Evolutionary conservation across 495 filamentous ascomycete species (phyloP).

Genomic region (Neurospora cerealis): DNA sequence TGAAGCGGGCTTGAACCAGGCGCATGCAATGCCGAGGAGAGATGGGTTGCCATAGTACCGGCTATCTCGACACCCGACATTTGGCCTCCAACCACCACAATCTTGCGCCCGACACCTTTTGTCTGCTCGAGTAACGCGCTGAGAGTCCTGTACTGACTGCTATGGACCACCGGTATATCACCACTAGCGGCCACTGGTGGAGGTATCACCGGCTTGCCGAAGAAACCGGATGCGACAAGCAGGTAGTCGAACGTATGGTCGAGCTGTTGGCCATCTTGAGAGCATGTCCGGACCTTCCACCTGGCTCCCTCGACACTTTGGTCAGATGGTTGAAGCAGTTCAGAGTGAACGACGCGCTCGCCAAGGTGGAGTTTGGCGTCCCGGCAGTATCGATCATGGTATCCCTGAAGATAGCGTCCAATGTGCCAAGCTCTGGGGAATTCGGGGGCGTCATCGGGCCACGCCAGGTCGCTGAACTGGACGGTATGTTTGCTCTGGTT

Average conservation of each 20-base stretch:
- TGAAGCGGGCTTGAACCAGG: constrained; percentile 24
- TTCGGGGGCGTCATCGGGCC: constrained; percentile 44
- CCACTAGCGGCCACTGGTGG: constrained; percentile 8
- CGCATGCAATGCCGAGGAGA: constrained; percentile 48
- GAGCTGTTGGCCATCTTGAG: constrained; percentile 16
- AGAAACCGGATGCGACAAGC: constrained; percentile 68
- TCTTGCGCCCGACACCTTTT: constrained; percentile 38
- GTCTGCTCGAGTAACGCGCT: constrained; percentile 22
- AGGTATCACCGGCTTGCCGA: constrained; percentile 51
- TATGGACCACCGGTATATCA: constrained; percentile 46
- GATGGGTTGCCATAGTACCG: constrained; percentile 56
- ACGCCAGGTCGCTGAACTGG: constrained; percentile 68
- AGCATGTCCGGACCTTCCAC: constrained; percentile 48
- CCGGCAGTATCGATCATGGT: constrained; percentile 47
- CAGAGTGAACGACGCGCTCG: constrained; percentile 40
- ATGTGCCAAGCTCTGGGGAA: constrained; percentile 70
- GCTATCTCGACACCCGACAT: constrained; percentile 77
- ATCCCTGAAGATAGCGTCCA: constrained; percentile 60
- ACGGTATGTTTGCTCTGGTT: constrained; percentile 76
- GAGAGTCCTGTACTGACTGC: constrained; percentile 43
- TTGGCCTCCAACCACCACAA: constrained; percentile 72
- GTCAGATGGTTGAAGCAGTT: constrained; percentile 15
- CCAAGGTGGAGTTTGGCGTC: constrained; percentile 39
- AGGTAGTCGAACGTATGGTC: constrained; percentile 56
- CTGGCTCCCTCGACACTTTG: constrained; percentile 6